Percentiles rank a stretch among this genome's conserved stretches.
These are phyloP conservation scores for Fusarium concolor DNA, from an alignment of 2,329 filamentous ascomycete genomes.

Conservation along the genomic window DNA sequence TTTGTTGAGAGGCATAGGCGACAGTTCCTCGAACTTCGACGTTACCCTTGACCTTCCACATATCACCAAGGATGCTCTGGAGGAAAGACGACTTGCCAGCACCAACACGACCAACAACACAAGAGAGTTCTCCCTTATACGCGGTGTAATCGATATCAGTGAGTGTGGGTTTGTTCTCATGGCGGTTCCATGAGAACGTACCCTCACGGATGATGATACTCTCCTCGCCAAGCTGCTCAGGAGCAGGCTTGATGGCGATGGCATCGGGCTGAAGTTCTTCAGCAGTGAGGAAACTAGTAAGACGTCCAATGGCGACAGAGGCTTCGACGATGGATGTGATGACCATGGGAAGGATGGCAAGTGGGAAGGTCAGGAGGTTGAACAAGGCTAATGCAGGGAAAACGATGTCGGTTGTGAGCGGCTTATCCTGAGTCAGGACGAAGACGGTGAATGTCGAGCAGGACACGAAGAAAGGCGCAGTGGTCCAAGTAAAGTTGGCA, in stretches of 20 bases:
- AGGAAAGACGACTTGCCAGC: constrained; percentile 94
- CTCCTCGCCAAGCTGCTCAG: constrained; percentile 84
- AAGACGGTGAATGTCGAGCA: constrained; percentile 97
- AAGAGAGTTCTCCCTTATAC: constrained; percentile 92
- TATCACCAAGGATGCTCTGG: constrained; percentile 86
- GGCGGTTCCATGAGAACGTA: constrained; percentile 94
- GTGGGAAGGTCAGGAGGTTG: constrained; percentile 94
- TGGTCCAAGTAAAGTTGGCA: constrained; percentile 98
- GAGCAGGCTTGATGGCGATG: constrained; percentile 75
- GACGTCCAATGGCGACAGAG: constrained; percentile 86
- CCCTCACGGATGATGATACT: constrained; percentile 85
- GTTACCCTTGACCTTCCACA: constrained; percentile 88
- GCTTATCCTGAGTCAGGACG: constrained; percentile 82
- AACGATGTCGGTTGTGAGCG: constrained; percentile 92
- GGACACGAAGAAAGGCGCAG: constrained; percentile 96
- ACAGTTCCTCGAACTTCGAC: constrained; percentile 84
- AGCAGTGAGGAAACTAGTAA: constrained; percentile 85
- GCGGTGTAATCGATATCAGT: constrained; percentile 89
- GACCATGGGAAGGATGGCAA: constrained; percentile 96
- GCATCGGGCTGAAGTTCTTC: constrained; percentile 93
- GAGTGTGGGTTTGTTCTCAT: constrained; percentile 77
- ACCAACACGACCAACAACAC: constrained; percentile 93
- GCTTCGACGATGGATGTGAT: constrained; percentile 97
- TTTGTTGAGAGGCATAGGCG: constrained; percentile 91
- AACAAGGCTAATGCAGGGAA: constrained; percentile 94